phyloP scores from a whole-genome alignment of 176 grass and related monocot species.

The Hsuehochloa calcarea region DNA sequence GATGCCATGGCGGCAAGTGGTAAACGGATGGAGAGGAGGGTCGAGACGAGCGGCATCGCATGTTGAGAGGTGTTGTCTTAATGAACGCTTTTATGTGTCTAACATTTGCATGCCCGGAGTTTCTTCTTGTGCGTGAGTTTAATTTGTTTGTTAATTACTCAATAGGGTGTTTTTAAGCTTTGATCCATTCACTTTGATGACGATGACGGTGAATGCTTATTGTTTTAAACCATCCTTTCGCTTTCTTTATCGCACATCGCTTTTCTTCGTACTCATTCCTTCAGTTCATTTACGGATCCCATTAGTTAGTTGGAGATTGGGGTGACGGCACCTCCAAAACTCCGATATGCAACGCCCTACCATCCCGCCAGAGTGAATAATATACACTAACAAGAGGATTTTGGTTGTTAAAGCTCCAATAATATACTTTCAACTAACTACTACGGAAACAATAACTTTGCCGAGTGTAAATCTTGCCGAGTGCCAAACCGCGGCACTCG shows the following conservation, averaged over 20 bases:
- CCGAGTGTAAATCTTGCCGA: too few species aligned
- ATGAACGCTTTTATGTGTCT: neutral
- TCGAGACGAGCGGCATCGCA: neutral
- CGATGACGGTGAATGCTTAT: neutral
- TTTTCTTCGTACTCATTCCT: neutral
- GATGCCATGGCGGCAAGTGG: neutral
- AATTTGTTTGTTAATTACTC: neutral
- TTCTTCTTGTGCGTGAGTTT: neutral
- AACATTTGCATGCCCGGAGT: neutral
- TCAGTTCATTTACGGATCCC: neutral
- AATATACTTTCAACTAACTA: too few species aligned
- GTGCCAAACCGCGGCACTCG: too few species aligned
- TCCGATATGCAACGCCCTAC: too few species aligned
- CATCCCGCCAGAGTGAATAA: too few species aligned
- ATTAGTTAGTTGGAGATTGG: too few species aligned
- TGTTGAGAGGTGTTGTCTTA: neutral
- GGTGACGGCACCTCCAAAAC: too few species aligned
- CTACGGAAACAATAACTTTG: too few species aligned
- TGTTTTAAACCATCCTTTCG: neutral
- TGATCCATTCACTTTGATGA: neutral
- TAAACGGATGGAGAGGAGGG: neutral
- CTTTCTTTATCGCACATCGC: neutral
- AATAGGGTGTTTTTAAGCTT: neutral
- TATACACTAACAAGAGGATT: too few species aligned
- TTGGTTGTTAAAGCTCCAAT: too few species aligned